Conservation (phyloP, 345 rosid species). For the Kernera saxatilis region DNA sequence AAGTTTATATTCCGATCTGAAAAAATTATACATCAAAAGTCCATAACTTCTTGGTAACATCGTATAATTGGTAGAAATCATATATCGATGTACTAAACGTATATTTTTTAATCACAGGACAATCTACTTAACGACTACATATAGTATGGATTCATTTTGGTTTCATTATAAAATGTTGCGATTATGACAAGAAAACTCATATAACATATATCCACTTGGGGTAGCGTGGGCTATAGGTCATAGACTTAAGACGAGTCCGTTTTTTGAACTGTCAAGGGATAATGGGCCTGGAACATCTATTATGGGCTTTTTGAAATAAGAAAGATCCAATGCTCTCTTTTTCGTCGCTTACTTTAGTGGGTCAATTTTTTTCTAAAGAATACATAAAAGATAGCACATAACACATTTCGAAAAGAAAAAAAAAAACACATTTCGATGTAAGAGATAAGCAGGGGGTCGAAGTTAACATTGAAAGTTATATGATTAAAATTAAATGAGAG, state of each 20-base stretch:
- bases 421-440: neutral
- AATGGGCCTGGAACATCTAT: neutral
- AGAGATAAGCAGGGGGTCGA: neutral
- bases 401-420: neutral
- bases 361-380: neutral
- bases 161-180: neutral
- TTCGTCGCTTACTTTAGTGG: neutral
- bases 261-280: neutral
- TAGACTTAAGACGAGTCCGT: neutral
- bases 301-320: neutral
- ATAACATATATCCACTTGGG: neutral
- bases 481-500: neutral
- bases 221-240: neutral
- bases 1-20: neutral
- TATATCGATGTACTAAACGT: neutral
- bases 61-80: neutral
- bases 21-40: neutral
- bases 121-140: neutral
- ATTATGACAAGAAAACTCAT: neutral
- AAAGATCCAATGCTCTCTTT: neutral
- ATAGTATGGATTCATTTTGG: neutral
- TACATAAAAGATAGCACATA: neutral
- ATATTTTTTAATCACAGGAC: neutral
- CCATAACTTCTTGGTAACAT: neutral
- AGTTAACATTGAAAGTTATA: neutral